Percentiles rank a stretch among this genome's conserved stretches.
Conservation (phyloP, 2,329 filamentous ascomycete species). For the Diaporthe sp. region DNA sequence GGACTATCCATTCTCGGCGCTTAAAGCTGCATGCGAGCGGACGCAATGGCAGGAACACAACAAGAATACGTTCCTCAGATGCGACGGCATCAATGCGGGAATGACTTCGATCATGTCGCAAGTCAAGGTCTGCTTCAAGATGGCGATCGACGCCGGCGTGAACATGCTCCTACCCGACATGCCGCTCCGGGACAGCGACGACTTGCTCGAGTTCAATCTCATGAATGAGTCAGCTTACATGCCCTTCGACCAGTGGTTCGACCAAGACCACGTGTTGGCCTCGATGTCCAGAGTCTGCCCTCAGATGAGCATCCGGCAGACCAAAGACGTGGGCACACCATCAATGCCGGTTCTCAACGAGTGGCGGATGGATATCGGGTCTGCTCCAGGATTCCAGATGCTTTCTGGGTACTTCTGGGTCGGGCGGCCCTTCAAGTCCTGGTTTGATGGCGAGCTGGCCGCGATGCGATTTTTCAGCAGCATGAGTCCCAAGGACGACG, state of each 20-base stretch:
- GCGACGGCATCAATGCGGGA: slow-evolving; percentile 48
- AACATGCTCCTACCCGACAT: slow-evolving; percentile 48
- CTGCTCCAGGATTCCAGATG: slow-evolving; percentile 26
- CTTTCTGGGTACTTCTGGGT: slow-evolving; percentile 40
- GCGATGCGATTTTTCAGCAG: slow-evolving; percentile 26
- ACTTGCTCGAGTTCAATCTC: slow-evolving; percentile 49
- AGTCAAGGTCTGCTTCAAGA: slow-evolving; percentile 50
- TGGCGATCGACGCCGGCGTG: slow-evolving; percentile 48
- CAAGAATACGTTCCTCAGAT: slow-evolving; percentile 46
- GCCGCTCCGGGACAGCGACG: slow-evolving; percentile 46
- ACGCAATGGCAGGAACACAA: slow-evolving; percentile 41
- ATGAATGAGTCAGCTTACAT: slow-evolving; percentile 46
- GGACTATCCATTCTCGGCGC: slow-evolving; percentile 45
- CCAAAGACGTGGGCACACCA: slow-evolving; percentile 35
- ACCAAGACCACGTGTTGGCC: slow-evolving; percentile 46
- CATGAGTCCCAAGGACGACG: slow-evolving; percentile 25
- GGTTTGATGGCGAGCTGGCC: slow-evolving; percentile 35
- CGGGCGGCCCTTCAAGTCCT: slow-evolving; percentile 36
- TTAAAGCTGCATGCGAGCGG: slow-evolving; percentile 41
- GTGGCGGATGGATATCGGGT: slow-evolving; percentile 34
- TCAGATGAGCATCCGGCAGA: slow-evolving; percentile 47
- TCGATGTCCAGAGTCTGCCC: slow-evolving; percentile 45
- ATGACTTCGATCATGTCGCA: slow-evolving; percentile 50
- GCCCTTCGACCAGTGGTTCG: slow-evolving; percentile 50
- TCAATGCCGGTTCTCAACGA: slow-evolving; percentile 25